Evolutionary conservation across 2,329 filamentous ascomycete genomes (phyloP), one percentile per base, ranked within the genome.

Genomic region (Diaporthe capsici): DNA sequence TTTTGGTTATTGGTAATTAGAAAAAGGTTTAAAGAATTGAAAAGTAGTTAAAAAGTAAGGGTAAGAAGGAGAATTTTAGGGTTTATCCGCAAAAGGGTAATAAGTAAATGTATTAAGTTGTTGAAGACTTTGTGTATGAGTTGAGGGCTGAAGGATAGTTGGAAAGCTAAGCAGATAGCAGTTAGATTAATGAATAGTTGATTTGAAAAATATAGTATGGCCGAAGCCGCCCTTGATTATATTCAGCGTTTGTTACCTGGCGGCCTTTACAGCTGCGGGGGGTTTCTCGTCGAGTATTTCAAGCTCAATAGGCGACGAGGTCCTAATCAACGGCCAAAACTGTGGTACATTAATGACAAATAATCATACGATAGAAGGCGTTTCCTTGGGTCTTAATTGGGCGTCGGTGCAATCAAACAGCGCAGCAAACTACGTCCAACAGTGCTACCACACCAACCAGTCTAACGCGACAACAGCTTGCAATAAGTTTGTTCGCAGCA

Each of bases 371-470:
- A 31, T 0, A 1, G 63, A 49, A 37, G 8, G 12, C 49, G 0
- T 1, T 3, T 13, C 61, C 8, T 15, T 12, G 65, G 25, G 1
- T 1, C 2, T 3, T 44, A 3, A 25, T 12, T 28, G 37, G 58
- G 3, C 1, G 1, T 37, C 61, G 8, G 53, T 51, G 28, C 28
- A 3, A 20, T n/a, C 28, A 6, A 42, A 39, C 55, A 70, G 31
- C 1, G 53, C 58, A 13, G 72, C 75, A 1, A 75, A 73, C 15
- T 79, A 81, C 31, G 77, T 74, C 1, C 61, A 74, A 8, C 77
- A 79, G n/a, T 68, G 63, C 13, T 68, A 68, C 7, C 5, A 22
- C 20, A 39, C 76, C 68, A 80, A 80, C 31, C 12, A 58, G 17
- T 39, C 60, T 12, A 49, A 42, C 37, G 70, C 73, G 15, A 39